Conservation (phyloP, 164 flowering plant species). For the Buxus sempervirens region DNA sequence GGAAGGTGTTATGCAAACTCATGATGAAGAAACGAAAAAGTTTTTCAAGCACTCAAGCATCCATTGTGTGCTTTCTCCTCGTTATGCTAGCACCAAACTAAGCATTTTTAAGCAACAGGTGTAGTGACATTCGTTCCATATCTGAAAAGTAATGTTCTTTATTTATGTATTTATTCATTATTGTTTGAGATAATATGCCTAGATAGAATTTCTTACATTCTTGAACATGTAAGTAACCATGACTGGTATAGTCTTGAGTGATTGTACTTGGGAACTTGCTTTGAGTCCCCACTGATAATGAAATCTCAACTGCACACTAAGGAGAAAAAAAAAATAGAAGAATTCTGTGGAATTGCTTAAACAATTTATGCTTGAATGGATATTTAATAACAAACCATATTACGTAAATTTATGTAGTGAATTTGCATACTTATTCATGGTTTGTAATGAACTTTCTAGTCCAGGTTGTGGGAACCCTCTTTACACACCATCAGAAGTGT, state of each 20-base stretch:
- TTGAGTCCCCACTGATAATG: no score
- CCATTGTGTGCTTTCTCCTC: conserved; percentile 61
- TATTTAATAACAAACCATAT: no score
- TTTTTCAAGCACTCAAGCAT: conserved; percentile 62
- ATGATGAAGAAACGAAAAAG: conserved; percentile 67
- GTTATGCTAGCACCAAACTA: conserved; percentile 70
- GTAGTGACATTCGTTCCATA: neutral
- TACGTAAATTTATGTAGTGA: neutral
- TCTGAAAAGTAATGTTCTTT: neutral
- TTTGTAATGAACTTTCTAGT: conserved; percentile 19
- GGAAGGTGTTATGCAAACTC: conserved; percentile 82
- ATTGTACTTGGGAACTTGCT: neutral
- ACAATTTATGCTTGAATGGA: no score
- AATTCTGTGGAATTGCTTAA: no score
- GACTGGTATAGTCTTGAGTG: neutral
- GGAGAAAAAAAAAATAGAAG: no score
- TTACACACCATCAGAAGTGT: conserved; percentile 88
- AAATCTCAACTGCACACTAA: no score
- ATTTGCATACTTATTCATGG: conserved; percentile 8
- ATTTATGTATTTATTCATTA: neutral
- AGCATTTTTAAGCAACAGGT: conserved; percentile 74
- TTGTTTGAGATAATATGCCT: no score
- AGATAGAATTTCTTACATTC: no score
- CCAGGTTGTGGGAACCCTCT: conserved; percentile 82
- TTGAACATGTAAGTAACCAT: no score